A percentile compares a stretch with the other conserved stretches of the same genome.
These are phyloP conservation scores for Laburnicola sp. DNA, from an alignment of 2,329 filamentous ascomycete species.

Conservation along the genomic window DNA sequence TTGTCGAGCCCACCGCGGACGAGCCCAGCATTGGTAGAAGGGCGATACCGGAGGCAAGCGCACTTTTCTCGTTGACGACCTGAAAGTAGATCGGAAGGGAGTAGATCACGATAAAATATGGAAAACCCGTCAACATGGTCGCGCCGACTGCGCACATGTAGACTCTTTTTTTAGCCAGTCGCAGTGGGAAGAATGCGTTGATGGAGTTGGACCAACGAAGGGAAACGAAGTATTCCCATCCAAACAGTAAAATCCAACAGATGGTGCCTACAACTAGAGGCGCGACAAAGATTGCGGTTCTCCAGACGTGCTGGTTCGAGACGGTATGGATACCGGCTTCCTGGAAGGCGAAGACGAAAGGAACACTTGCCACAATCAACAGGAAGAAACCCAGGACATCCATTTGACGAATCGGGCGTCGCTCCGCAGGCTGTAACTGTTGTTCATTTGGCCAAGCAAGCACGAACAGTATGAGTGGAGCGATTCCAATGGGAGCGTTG, in stretches of 20 bases:
- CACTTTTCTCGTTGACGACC: conserved; percentile 10
- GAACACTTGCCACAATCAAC: conserved; percentile 54
- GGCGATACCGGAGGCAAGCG: conserved; percentile 11
- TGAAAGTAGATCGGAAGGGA: conserved; percentile 14
- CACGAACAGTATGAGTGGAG: conserved; percentile 32
- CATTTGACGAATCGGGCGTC: conserved; percentile 9
- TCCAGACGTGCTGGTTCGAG: conserved; percentile 8
- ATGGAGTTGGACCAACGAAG: conserved; percentile 7
- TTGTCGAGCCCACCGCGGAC: conserved; percentile 11
- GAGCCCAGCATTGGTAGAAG: conserved; percentile 14
- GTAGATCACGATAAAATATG: conserved; percentile 14
- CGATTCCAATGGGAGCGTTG: conserved; percentile 2
- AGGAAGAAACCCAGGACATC: conserved; percentile 57
- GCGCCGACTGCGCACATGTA: conserved; percentile 9
- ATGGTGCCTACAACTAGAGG: conserved; percentile 7
- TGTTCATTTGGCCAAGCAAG: conserved; percentile 9
- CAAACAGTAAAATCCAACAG: conserved; percentile 8
- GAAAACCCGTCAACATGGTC: conserved; percentile 11
- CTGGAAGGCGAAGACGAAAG: conserved; percentile 63
- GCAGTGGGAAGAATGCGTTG: conserved; percentile 8
- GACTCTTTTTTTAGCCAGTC: conserved; percentile 9
- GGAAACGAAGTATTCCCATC: conserved; percentile 12
- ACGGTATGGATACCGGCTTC: conserved; percentile 46
- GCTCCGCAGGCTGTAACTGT: conserved; percentile 2
- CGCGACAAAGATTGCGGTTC: conserved; percentile 7